phyloP scores from a whole-genome alignment of 495 filamentous ascomycete species.

The Penicillium bialowiezense region DNA sequence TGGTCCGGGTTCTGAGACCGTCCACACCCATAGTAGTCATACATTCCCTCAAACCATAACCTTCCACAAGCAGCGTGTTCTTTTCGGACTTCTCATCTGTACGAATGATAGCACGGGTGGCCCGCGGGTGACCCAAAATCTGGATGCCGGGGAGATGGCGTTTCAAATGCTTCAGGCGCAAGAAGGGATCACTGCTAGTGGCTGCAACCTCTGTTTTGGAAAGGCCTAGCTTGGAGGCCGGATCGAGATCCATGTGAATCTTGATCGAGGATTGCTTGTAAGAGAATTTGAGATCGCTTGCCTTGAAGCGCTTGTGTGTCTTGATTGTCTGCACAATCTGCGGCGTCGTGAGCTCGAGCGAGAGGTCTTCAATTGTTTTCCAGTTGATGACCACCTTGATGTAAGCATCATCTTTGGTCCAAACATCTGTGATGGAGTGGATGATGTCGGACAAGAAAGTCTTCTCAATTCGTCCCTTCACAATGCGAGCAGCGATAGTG shows the following conservation, averaged over 20 bases:
- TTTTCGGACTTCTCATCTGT: slow-evolving; percentile 57
- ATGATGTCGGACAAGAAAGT: slow-evolving; percentile 56
- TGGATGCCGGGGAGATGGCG: slow-evolving; percentile 74
- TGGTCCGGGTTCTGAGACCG: slow-evolving; percentile 67
- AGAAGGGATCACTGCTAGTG: slow-evolving; percentile 65
- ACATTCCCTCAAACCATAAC: slow-evolving; percentile 83
- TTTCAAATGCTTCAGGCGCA: slow-evolving; percentile 79
- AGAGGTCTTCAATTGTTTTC: slow-evolving; percentile 70
- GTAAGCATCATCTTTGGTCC: slow-evolving; percentile 69
- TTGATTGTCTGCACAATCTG: slow-evolving; percentile 73
- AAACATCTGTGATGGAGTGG: slow-evolving; percentile 74
- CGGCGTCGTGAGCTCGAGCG: slow-evolving; percentile 66
- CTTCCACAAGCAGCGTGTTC: slow-evolving; percentile 83
- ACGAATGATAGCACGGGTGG: slow-evolving; percentile 85
- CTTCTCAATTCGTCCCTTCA: slow-evolving; percentile 87
- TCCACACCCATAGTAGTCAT: slow-evolving; percentile 90
- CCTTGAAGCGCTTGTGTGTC: slow-evolving; percentile 74
- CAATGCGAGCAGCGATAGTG: slow-evolving; percentile 74
- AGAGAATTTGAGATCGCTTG: slow-evolving; percentile 49
- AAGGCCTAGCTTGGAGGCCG: slow-evolving; percentile 48
- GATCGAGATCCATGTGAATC: slow-evolving; percentile 55
- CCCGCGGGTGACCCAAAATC: slow-evolving; percentile 83
- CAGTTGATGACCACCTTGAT: slow-evolving; percentile 75
- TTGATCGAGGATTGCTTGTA: slow-evolving; percentile 53
- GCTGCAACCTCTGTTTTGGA: slow-evolving; percentile 54